Conservation (phyloP, 805 yeast species). For the Candida verbasci region DNA sequence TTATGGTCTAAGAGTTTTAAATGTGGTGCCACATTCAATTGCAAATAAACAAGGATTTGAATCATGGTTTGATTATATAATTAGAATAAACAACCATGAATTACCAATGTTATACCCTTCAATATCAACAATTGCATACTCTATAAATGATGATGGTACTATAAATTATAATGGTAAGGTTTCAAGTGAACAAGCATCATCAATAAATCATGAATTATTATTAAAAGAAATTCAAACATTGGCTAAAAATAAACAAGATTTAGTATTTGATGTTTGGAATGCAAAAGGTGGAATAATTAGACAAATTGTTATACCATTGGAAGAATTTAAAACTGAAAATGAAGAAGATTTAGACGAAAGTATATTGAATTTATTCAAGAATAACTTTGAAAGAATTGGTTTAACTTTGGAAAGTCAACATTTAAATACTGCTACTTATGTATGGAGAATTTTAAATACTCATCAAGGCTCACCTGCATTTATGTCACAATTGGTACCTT, state of each 20-base stretch:
- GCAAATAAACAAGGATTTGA: conserved; percentile 48
- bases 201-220: conserved; percentile 40
- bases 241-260: conserved; percentile 26
- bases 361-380: conserved; percentile 14
- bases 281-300: conserved; percentile 73
- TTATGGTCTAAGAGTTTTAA: conserved; percentile 34
- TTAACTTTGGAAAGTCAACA: conserved; percentile 75
- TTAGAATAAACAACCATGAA: conserved; percentile 75
- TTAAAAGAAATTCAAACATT: conserved; percentile 37
- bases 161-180: conserved; percentile 31
- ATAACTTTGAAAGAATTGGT: conserved; percentile 52
- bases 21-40: conserved; percentile 34
- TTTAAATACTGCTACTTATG: conserved; percentile 67
- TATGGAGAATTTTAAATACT: conserved; percentile 80
- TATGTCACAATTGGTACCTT: conserved; percentile 75
- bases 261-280: conserved; percentile 70
- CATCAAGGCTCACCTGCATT: conserved; percentile 79
- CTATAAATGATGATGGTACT: conserved; percentile 38
- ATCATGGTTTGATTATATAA: conserved; percentile 82
- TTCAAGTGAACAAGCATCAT: conserved; percentile 29
- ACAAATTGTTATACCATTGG: conserved; percentile 24
- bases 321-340: conserved; percentile 12
- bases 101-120: conserved; percentile 37
- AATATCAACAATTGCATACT: conserved; percentile 23
- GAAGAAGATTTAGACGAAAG: conserved; percentile 17